These are phyloP conservation scores for Cryptococcus amylolentus DNA, from an alignment of 1,284 basidiomycete genomes.

Conservation along the genomic window DNA sequence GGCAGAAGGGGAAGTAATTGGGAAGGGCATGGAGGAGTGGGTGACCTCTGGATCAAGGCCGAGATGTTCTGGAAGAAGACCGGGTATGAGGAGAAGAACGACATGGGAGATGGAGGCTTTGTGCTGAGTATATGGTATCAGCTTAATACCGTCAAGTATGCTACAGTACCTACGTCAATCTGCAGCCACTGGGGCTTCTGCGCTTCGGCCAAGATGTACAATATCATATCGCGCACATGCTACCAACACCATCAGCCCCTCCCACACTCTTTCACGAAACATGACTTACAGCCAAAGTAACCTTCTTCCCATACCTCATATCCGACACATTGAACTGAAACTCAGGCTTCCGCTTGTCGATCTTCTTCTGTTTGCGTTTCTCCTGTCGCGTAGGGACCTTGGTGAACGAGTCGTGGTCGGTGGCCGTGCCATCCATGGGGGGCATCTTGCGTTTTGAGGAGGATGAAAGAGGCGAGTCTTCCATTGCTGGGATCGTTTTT, in stretches of 20 bases:
- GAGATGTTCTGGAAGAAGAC: constrained; percentile 67
- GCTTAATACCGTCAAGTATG: background rate
- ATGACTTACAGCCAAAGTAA: constrained; percentile 66
- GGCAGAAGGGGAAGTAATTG: constrained; percentile 53
- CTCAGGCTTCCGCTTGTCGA: constrained; percentile 62
- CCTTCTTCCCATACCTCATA: constrained; percentile 65
- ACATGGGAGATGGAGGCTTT: constrained; percentile 67
- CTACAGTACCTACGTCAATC: constrained; percentile 60
- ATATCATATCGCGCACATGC: constrained; percentile 78
- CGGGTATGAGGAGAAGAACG: constrained; percentile 73
- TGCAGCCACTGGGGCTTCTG: constrained; percentile 77
- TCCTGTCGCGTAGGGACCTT: constrained; percentile 58
- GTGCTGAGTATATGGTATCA: constrained; percentile 55
- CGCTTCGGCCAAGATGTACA: constrained; percentile 76
- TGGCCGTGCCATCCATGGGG: background rate
- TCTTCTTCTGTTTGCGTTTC: constrained; percentile 70
- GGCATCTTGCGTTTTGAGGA: constrained; percentile 6
- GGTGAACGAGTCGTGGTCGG: constrained; percentile 56
- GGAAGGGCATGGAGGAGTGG: constrained; percentile 57
- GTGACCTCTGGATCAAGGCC: constrained; percentile 58
- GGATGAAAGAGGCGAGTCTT: background rate
- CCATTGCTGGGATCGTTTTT: background rate
- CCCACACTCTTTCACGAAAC: background rate
- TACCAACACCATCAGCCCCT: constrained; percentile 38
- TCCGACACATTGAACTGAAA: constrained; percentile 76